phyloP scores from a whole-genome alignment of 192 early-diverging fungal species.

The Allomyces javanicus region DNA sequence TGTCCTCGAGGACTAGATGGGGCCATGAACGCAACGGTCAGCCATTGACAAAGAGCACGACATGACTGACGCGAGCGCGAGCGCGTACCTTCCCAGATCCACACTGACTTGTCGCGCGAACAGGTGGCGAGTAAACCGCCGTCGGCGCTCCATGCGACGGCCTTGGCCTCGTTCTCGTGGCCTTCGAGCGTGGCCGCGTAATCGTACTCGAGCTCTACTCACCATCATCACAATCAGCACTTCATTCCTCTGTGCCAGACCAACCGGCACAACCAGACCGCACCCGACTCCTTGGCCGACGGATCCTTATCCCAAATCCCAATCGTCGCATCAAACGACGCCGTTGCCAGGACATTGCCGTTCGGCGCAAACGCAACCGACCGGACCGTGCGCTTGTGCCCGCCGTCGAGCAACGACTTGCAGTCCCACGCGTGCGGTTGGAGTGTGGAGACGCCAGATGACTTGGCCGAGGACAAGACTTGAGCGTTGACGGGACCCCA shows the following conservation, averaged over 20 bases:
- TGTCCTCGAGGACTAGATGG: constrained; percentile 39
- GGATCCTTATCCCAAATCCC: constrained; percentile 69
- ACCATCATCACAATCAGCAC: not conserved
- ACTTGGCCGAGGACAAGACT: not conserved
- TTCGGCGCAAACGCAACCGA: constrained; percentile 59
- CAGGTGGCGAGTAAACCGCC: constrained; percentile 81
- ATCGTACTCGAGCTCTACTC: constrained; percentile 37
- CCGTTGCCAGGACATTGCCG: constrained; percentile 53
- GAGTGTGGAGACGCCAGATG: not conserved
- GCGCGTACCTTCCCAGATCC: constrained; percentile 84
- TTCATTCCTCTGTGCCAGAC: not conserved
- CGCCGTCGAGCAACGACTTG: constrained; percentile 52
- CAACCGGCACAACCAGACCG: not conserved
- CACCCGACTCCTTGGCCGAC: constrained; percentile 1
- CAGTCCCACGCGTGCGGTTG: constrained; percentile 37
- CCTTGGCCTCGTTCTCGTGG: constrained; percentile 96
- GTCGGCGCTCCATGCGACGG: constrained; percentile 64
- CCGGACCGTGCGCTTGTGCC: constrained; percentile 85
- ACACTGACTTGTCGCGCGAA: constrained; percentile 88
- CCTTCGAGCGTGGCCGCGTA: constrained; percentile 88
- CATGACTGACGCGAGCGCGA: not conserved
- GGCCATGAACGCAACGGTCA: not conserved
- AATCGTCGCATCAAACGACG: constrained; percentile 83
- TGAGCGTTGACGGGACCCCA: constrained; percentile 33
- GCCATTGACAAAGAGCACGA: not conserved